These are phyloP conservation scores for Lentinus brumalis DNA, from an alignment of 768 basidiomycete genomes.

Conservation along the genomic window DNA sequence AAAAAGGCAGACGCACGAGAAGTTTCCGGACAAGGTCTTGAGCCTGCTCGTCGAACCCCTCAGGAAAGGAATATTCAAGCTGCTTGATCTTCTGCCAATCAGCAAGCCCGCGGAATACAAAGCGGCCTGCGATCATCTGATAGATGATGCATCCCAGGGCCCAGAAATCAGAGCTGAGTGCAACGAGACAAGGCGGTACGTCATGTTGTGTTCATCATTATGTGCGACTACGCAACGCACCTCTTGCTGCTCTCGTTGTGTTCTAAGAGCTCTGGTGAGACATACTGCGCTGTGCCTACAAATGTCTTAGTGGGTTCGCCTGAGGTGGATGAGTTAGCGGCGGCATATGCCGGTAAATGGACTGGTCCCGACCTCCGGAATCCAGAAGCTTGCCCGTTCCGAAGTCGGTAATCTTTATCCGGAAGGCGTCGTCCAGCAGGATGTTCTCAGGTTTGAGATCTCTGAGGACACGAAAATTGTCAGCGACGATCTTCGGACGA, in stretches of 20 bases:
- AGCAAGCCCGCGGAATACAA: constrained; percentile 88
- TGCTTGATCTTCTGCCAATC: constrained; percentile 95
- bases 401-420: constrained; percentile 96
- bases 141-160: constrained; percentile 92
- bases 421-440: constrained; percentile 81
- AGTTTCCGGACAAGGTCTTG: constrained; percentile 78
- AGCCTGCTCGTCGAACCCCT: constrained; percentile 80
- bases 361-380: constrained; percentile 46
- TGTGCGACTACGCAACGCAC: constrained; percentile 40
- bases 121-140: constrained; percentile 89
- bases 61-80: constrained; percentile 84
- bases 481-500: constrained; percentile 1
- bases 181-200: neutral
- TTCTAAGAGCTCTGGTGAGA: constrained; percentile 83
- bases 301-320: constrained; percentile 68
- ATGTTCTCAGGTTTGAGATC: constrained; percentile 89
- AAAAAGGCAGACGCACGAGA: constrained; percentile 51
- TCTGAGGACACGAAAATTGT: constrained; percentile 34
- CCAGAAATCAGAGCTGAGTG: constrained; percentile 87
- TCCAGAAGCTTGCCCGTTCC: constrained; percentile 85
- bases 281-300: constrained; percentile 90
- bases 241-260: constrained; percentile 73
- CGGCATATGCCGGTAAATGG: constrained; percentile 22
- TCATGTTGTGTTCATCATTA: constrained; percentile 7
- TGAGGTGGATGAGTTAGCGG: constrained; percentile 21